phyloP scores from a whole-genome alignment of 352 stramenopile genomes.

The Phytophthora foliorum region DNA sequence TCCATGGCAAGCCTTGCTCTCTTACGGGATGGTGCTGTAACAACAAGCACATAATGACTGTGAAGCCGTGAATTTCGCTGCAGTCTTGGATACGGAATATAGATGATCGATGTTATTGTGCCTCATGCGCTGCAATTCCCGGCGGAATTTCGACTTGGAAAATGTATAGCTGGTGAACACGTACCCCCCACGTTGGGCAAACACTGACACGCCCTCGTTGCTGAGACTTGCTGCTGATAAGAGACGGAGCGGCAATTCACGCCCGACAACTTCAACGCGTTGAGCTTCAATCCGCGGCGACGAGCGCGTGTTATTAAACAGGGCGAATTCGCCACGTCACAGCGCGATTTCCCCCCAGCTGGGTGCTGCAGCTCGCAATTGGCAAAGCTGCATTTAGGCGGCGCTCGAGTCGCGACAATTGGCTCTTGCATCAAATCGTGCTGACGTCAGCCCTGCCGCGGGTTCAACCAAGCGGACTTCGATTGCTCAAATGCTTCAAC shows the following conservation, averaged over 20 bases:
- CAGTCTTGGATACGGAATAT: no score
- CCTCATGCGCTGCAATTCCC: conserved; percentile 1
- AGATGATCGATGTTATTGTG: no score
- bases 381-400: neutral
- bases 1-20: neutral
- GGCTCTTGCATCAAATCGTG: conserved; percentile 21
- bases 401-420: neutral
- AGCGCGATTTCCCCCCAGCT: neutral
- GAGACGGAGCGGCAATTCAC: conserved; percentile 17
- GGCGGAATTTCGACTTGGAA: conserved; percentile 11
- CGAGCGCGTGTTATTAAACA: conserved; percentile 28
- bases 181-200: conserved; percentile 7
- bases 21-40: neutral
- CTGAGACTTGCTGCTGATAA: conserved; percentile 1
- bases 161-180: conserved; percentile 17
- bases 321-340: conserved; percentile 26
- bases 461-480: conserved; percentile 16
- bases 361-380: neutral
- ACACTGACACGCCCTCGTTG: conserved; percentile 28
- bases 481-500: conserved; percentile 18
- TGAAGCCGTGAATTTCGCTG: neutral
- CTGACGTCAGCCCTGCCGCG: neutral
- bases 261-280: conserved; percentile 27
- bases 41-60: neutral
- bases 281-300: conserved; percentile 25